phyloP scores from a whole-genome alignment of 1,284 basidiomycete species.

The Xerocomus minutiporus region DNA sequence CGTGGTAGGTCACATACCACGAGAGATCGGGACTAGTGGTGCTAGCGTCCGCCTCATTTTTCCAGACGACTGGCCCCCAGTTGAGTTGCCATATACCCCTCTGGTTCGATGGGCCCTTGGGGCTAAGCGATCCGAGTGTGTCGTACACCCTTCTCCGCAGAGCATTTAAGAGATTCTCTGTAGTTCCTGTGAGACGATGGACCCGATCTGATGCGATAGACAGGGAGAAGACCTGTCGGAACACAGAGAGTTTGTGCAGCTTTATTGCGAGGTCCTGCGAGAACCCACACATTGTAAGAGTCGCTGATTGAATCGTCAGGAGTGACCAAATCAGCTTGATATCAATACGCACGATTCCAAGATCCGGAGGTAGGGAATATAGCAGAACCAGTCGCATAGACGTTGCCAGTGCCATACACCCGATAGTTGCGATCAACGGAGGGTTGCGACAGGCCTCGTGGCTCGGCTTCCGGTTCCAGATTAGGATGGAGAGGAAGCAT shows the following conservation, averaged over 20 bases:
- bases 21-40: slow-evolving; percentile 3
- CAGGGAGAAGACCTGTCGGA: slow-evolving; percentile 1
- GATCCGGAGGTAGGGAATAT: slow-evolving; percentile 9
- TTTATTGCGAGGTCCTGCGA: slow-evolving; percentile 20
- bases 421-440: slow-evolving; percentile 7
- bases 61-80: slow-evolving; percentile 4
- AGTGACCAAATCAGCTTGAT: neutral
- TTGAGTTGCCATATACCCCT: neutral
- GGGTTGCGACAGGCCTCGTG: neutral
- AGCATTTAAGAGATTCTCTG: neutral
- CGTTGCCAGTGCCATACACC: slow-evolving; percentile 5
- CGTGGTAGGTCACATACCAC: slow-evolving; percentile 9
- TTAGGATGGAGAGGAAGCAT: slow-evolving; percentile 2
- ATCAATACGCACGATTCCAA: slow-evolving; percentile 8
- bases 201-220: neutral
- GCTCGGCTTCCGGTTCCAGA: neutral
- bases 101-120: neutral
- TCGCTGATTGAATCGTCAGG: slow-evolving; percentile 4
- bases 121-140: neutral
- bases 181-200: neutral
- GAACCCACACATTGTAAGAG: slow-evolving; percentile 21
- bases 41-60: neutral
- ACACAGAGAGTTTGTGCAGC: slow-evolving; percentile 4
- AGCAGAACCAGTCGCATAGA: slow-evolving; percentile 7
- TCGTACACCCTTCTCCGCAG: neutral